Base-by-base conservation (phyloP, 495 filamentous ascomycete genomes). In the Bacidia rubella region DNA sequence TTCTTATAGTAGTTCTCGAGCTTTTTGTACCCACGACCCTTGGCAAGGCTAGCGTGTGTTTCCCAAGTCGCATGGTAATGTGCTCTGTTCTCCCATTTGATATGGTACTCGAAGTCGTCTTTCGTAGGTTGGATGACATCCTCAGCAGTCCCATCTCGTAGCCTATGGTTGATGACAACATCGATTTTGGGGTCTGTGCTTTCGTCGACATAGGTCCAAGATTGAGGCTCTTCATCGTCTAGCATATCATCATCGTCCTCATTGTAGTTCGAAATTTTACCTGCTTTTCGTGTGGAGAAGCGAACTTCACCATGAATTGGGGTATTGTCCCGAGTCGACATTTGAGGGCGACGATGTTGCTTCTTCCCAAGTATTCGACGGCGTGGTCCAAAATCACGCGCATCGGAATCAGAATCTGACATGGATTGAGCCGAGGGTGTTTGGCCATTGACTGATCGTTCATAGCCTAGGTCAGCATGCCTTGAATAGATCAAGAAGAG, bases 11-110 rank as follows among this genome's bases (percentile, higher is more conserved):
- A 99, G 63, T 97, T 99, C 55, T 97, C 92, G 12, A 97, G 70
- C 25, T 86, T 84, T 42, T 87, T 85, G 45, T 82, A 82, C 40
- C 93, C 93, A 42, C 79, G 80, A 61, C 74, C 79, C 43, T 82
- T 78, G 7, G 71, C 62, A 24, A 95, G 74, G 43, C 68, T 73
- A 48, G 86, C 82, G 21, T 82, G 79, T 0, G 79, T 79, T 65
- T 95, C 87, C 93, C 93, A 97, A 2, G 90, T 92, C 25, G 90
- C 82, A 70, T 99, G 92, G 58, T 88, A 86, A 65, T 97, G 86
- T 21, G 92, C 93, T 67, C 87, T 85, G 55, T 79, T 84, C 66
- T 95, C 87, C 92, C 92, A 99, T 73, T 99, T 99, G 60, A 99
- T 90, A 62, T 83, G 87, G 64, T 87, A 98, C 54, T 95, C 85